Base-by-base conservation (phyloP, 2,329 filamentous ascomycete species). In the Pseudomassariella vexata region DNA sequence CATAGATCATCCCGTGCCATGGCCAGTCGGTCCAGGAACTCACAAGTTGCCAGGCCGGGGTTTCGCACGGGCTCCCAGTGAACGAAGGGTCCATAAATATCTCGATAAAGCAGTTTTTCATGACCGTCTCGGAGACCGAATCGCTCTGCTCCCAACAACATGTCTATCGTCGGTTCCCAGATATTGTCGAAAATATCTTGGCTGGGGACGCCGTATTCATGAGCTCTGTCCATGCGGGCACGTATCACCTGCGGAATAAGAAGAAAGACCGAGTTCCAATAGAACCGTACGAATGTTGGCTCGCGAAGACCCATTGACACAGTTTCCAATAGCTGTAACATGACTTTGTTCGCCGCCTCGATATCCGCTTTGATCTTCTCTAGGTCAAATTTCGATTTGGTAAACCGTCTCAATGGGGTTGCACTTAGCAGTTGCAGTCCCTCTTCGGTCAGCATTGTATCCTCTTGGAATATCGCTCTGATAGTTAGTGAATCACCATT, bases 121-220 rank as follows among this genome's bases (percentile, higher is more conserved):
- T 47, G 34, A 5, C 22, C 34, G 3, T 37, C 23, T 12, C 35
- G 15, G 2, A 50, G 31, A 1, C 35, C 21, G 19, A 47, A 40
- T 2, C 35, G 41, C 20, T 53, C 54, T 1, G 37, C 32, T 7
- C 49, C 31, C 5, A 59, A 26, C 1, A 60, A 38, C 6, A 45
- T 35, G 3, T 41, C 35, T 1, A 56, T 44, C 1, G 52, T 57
- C 4, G 56, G 53, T 17, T 50, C 47, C 56, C 53, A 58, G 3
- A 60, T 41, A 5, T 16, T 14, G 6, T 22, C 15, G 14, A 31
- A 23, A 6, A 41, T 19, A 11, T 34, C 35, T 10, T 30, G 25
- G 17, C 42, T 34, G 7, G 35, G 34, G 24, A 24, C 18, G 7
- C 24, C 16, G 15, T 24, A 16, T 9, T 20, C 11, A 11, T 30